These are phyloP conservation scores for Recurvomyces mirabilis DNA, from an alignment of 495 filamentous ascomycete species.

Conservation along the genomic window DNA sequence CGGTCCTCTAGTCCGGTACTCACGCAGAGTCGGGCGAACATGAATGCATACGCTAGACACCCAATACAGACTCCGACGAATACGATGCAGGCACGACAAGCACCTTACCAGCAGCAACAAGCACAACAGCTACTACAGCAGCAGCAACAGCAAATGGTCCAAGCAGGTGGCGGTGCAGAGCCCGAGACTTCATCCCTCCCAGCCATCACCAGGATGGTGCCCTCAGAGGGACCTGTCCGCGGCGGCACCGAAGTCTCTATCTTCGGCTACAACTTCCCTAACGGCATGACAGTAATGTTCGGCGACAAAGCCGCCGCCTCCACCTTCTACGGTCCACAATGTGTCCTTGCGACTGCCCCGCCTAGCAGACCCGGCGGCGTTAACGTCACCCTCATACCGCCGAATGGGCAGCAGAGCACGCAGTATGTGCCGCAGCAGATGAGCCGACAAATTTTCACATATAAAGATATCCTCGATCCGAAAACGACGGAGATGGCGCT, in stretches of 20 bases:
- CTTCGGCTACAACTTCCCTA: slow-evolving; percentile 65
- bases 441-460: slow-evolving; percentile 47
- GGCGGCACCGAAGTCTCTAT: slow-evolving; percentile 82
- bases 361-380: slow-evolving; percentile 64
- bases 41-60: slow-evolving; percentile 8
- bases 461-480: slow-evolving; percentile 46
- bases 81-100: slow-evolving; percentile 6
- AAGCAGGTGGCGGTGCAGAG: background rate
- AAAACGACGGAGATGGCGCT: slow-evolving; percentile 16
- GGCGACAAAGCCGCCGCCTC: slow-evolving; percentile 67
- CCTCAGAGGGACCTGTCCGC: slow-evolving; percentile 63
- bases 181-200: slow-evolving; percentile 36
- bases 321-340: slow-evolving; percentile 70
- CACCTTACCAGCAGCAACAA: background rate
- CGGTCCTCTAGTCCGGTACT: slow-evolving; percentile 12
- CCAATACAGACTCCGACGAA: slow-evolving; percentile 12
- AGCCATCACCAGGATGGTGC: slow-evolving; percentile 66
- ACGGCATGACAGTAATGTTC: slow-evolving; percentile 77
- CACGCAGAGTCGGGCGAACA: slow-evolving; percentile 7
- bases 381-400: slow-evolving; percentile 49
- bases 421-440: background rate
- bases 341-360: slow-evolving; percentile 74
- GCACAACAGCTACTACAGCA: background rate
- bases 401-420: background rate
- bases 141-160: slow-evolving; percentile 20